Percentiles rank a stretch among this genome's conserved stretches.
Conservation (phyloP, 306 rosid genomes). For the Calophaca sinica region DNA sequence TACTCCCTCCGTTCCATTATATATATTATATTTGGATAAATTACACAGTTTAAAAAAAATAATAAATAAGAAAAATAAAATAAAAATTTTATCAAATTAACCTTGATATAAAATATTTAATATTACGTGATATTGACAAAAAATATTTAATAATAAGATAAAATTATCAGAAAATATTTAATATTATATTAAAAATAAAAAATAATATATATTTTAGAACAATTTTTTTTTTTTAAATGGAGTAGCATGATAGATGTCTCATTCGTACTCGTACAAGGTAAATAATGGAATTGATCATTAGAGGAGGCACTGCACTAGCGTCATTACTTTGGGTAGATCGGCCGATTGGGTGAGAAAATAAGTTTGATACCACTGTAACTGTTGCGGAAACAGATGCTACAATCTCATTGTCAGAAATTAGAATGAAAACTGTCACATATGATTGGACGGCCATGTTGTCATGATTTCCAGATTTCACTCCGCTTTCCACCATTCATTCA, state of each 20-base stretch:
- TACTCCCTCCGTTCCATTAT: too few species aligned
- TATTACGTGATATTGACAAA: too few species aligned
- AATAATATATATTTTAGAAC: too few species aligned
- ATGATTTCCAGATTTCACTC: conserved; percentile 58
- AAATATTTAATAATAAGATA: too few species aligned
- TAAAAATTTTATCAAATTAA: too few species aligned
- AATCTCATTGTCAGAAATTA: conserved; percentile 33
- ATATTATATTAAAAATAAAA: too few species aligned
- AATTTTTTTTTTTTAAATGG: too few species aligned
- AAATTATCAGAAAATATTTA: too few species aligned
- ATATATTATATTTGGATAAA: too few species aligned
- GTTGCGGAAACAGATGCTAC: background rate
- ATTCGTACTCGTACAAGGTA: conserved; percentile 27
- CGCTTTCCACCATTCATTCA: background rate
- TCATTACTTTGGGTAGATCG: conserved; percentile 42
- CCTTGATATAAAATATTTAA: too few species aligned
- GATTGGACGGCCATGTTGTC: conserved; percentile 89
- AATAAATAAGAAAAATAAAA: too few species aligned
- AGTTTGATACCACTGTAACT: background rate
- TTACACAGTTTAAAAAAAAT: too few species aligned
- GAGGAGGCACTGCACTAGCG: conserved; percentile 1
- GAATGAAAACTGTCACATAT: conserved; percentile 59
- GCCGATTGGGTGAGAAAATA: conserved; percentile 20
- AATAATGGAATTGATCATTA: conserved; percentile 50
- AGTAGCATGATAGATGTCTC: conserved; percentile 34